Conservation (phyloP, 495 filamentous ascomycete species). For the Sporormia fimetaria region DNA sequence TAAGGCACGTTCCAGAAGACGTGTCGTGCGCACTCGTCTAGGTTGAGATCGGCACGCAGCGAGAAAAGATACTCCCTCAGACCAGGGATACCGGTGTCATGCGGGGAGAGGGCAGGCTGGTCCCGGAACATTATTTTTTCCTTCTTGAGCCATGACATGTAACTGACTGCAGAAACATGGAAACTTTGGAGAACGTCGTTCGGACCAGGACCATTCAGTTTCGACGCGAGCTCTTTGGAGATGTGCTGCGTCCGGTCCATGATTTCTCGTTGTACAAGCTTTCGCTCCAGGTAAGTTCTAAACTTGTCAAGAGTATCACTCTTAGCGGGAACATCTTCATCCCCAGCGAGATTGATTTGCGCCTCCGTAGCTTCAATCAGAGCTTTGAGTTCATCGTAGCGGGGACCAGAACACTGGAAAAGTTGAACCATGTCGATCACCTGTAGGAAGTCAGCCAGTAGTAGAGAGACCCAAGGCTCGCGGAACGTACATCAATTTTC, state of each 20-base stretch:
- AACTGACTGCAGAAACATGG: slow-evolving; percentile 3
- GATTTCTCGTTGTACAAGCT: background rate
- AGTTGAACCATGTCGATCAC: background rate
- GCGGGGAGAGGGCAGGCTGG: background rate
- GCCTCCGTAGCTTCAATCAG: background rate
- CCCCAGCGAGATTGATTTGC: background rate
- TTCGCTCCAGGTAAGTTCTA: background rate
- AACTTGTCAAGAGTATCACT: background rate
- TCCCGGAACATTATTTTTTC: background rate
- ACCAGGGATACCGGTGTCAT: background rate
- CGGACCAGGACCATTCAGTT: background rate
- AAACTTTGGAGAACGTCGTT: background rate
- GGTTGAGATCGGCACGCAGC: background rate
- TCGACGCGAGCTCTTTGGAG: background rate
- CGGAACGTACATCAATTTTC: slow-evolving; percentile 12
- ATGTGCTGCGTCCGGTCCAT: background rate
- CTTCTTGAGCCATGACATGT: slow-evolving; percentile 1
- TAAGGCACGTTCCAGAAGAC: background rate
- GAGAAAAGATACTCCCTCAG: background rate
- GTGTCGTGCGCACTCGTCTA: background rate
- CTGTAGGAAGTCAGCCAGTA: too few species aligned
- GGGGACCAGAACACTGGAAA: background rate
- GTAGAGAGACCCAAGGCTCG: background rate
- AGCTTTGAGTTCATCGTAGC: slow-evolving; percentile 3
- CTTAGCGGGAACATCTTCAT: background rate